Percentiles rank a stretch among this genome's conserved stretches.
Conservation (phyloP, 768 basidiomycete genomes). For the Suillus spraguei region DNA sequence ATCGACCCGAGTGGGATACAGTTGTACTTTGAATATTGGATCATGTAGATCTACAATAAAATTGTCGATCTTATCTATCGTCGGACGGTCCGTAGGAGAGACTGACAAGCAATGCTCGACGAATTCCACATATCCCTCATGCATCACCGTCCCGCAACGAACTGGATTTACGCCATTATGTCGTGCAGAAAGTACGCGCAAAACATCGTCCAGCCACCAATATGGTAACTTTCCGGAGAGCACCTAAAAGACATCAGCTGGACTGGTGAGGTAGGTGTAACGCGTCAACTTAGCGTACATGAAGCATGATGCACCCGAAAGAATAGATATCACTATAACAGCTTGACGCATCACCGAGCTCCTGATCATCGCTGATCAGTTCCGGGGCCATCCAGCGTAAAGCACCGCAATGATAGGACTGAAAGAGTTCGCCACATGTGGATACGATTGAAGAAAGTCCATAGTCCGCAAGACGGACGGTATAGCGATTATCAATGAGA, state of each 20-base stretch:
- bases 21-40: background rate
- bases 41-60: background rate
- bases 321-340: constrained; percentile 44
- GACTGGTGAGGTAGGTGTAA: constrained; percentile 18
- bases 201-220: constrained; percentile 6
- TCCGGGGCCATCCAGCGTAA: constrained; percentile 47
- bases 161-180: constrained; percentile 2
- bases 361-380: constrained; percentile 27
- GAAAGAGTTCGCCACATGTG: background rate
- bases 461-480: constrained; percentile 44
- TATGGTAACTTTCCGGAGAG: background rate
- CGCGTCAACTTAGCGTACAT: constrained; percentile 27
- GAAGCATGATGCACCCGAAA: constrained; percentile 39
- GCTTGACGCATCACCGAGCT: background rate
- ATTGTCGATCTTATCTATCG: background rate
- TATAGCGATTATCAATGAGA: constrained; percentile 40
- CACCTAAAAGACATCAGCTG: background rate
- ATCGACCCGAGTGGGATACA: background rate
- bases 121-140: background rate
- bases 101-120: background rate
- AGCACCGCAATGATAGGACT: constrained; percentile 27
- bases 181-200: constrained; percentile 1
- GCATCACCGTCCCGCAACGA: background rate
- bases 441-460: constrained; percentile 41
- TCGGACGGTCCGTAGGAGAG: background rate